phyloP scores from a whole-genome alignment of 495 filamentous ascomycete species.

The Xylaria telfairii region DNA sequence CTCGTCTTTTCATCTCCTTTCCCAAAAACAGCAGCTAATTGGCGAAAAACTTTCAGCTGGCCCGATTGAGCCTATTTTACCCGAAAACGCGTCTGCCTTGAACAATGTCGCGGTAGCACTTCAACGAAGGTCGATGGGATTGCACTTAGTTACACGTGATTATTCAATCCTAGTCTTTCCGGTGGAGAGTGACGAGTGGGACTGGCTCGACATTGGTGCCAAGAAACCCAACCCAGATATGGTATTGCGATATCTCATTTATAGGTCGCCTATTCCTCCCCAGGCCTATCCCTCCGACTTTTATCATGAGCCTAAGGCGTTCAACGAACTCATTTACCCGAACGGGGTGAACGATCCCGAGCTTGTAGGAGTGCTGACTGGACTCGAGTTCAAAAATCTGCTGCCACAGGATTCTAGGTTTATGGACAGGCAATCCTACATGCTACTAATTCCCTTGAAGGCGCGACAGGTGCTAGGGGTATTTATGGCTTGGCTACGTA shows the following conservation, averaged over 20 bases:
- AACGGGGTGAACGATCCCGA: conserved; percentile 1
- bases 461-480: conserved; percentile 34
- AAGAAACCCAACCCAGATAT: conserved; percentile 33
- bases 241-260: conserved; percentile 46
- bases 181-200: conserved; percentile 47
- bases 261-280: conserved; percentile 30
- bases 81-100: conserved; percentile 28
- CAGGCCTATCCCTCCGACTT: conserved; percentile 30
- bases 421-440: conserved; percentile 34
- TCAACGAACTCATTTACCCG: conserved; percentile 27
- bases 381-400: conserved; percentile 30
- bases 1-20: conserved; percentile 33
- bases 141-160: conserved; percentile 36
- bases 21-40: conserved; percentile 23
- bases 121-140: conserved; percentile 37
- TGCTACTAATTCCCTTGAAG: conserved; percentile 36
- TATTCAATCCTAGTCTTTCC: conserved; percentile 52
- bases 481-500: conserved; percentile 42
- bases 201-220: conserved; percentile 27
- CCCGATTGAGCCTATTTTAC: conserved; percentile 25
- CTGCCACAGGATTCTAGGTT: conserved; percentile 30
- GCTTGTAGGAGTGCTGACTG: conserved; percentile 25
- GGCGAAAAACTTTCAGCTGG: conserved; percentile 32
- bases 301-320: conserved; percentile 18
- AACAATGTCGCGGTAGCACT: conserved; percentile 41